Evolutionary conservation across 1,284 basidiomycete species (phyloP), one percentile per base, ranked within the genome.

Genomic region (Leccinum griseonigrum): DNA sequence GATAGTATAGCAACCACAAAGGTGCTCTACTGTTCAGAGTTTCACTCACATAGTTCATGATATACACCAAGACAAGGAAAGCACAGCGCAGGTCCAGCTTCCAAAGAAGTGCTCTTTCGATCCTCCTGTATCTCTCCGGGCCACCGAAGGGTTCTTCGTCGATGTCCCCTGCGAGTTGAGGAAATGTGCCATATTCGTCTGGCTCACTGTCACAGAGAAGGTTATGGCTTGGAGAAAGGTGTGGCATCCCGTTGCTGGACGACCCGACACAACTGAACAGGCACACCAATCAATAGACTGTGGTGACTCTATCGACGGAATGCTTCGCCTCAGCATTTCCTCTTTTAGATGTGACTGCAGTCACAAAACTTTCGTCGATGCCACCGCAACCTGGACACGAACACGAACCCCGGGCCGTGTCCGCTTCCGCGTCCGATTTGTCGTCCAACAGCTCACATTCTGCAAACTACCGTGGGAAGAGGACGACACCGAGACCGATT

Each of bases 71-170:
- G 53, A 90, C 77, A 14, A 90, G 75, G 55, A 90, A 86, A 40
- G 81, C 81, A 83, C 88, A 87, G 40, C 86, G 79, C 13, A 75
- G 60, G 70, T 91, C 88, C 32, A 91, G 71, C 71, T 89, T 91
- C 58, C 76, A 74, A 55, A 89, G 72, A n/a, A 89, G 73, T 60
- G 71, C 74, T 63, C 76, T 79, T 73, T 89, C 85, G 29, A 88
- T 28, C 50, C 59, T 68, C 61, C 69, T 74, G 60, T 79, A 74
- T 22, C 71, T 76, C 61, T 78, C 79, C 13, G 66, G 64, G 8
- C 76, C 77, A 40, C 78, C 78, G 58, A 81, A 79, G 62, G 79
- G 74, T 22, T 75, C 61, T 26, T 32, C 74, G 63, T 80, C 75
- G 5, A 67, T 64, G 54, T 75, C 68, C 26, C 51, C 52, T 31